Conservation (phyloP, 495 filamentous ascomycete species). For the Penicillium arizonense region DNA sequence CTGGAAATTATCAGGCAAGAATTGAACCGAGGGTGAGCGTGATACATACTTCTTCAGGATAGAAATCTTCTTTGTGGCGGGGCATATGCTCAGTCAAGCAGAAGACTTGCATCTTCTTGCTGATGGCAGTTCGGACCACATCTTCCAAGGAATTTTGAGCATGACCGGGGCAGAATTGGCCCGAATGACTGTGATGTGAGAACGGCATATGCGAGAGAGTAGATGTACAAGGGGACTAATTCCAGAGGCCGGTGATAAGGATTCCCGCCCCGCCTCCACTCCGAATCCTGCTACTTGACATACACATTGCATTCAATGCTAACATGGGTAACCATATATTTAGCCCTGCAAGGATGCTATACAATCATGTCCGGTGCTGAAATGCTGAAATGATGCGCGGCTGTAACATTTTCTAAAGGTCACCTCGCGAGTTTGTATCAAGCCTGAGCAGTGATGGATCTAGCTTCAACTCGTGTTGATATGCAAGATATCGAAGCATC, state of each 20-base stretch:
- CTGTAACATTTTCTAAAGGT: too few relatives aligned
- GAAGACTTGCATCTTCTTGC: conserved; percentile 73
- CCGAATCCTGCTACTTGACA: not conserved
- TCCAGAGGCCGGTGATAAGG: conserved; percentile 15
- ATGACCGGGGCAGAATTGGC: conserved; percentile 92
- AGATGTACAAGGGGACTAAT: not conserved
- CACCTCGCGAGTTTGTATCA: too few relatives aligned
- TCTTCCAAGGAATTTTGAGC: conserved; percentile 81
- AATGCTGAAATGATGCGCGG: too few relatives aligned
- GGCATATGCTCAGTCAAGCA: conserved; percentile 98
- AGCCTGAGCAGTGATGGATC: too few relatives aligned
- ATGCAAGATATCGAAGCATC: too few relatives aligned
- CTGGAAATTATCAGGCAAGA: conserved; percentile 19
- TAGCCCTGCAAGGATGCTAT: too few relatives aligned
- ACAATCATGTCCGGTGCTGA: too few relatives aligned
- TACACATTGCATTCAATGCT: too few relatives aligned
- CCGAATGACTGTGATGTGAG: conserved; percentile 98
- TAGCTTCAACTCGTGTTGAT: too few relatives aligned
- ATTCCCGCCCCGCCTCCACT: conserved; percentile 7
- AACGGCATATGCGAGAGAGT: conserved; percentile 69
- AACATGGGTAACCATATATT: too few relatives aligned
- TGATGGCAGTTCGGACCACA: conserved; percentile 76
- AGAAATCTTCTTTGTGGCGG: conserved; percentile 71
- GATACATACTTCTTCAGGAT: conserved; percentile 80
- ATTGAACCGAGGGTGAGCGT: not conserved